Base-by-base conservation (phyloP, 257 asterid species). In the Gardenia jasminoides region DNA sequence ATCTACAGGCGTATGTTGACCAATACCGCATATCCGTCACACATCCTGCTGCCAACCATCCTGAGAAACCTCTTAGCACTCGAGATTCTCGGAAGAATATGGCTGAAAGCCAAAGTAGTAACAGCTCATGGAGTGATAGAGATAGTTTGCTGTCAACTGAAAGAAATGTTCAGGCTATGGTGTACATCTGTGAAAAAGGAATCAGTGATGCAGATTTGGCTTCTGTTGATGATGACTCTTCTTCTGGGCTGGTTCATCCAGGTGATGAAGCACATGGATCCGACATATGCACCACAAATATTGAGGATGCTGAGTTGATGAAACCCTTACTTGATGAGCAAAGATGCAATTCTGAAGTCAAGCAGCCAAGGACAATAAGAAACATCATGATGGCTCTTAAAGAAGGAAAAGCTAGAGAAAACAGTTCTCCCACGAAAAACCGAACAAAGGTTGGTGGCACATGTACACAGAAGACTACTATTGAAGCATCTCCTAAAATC, bases 61-160 rank as follows among this genome's bases (percentile, higher is more conserved):
- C 87, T 4, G 90, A 82, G 83, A 93, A 89, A 80, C 91, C 87
- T 76, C 86, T 82, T 77, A 50, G 81, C 52, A 39, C 67, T 78
- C 83, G 83, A 56, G 87, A 86, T 31, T 76, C 79, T 67, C 72
- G 90, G 74, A 96, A 80, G 81, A 90, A 64, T 77, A 92, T 91
- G 96, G 90, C 84, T n/a, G 97, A 93, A 78, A 96, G 97, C 89
- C 98, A 89, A 76, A 90, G 97, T 58, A 93, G 98, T 88, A 91
- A 80, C 85, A 93, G 99, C 80, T 92, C 97, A 67, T 96, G 96
- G 87, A 92, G 99, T 71, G 99, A 94, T 79, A 88, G 90, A 78
- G 98, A 92, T 77, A 92, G 90, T 89, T 82, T 89, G 46, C 76
- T 78, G 80, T 89, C 89, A 56, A 86, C 84, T 61, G 97, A 93